These are phyloP conservation scores for Epichloe brachyelytri DNA, from an alignment of 2,329 filamentous ascomycete genomes.

Conservation along the genomic window DNA sequence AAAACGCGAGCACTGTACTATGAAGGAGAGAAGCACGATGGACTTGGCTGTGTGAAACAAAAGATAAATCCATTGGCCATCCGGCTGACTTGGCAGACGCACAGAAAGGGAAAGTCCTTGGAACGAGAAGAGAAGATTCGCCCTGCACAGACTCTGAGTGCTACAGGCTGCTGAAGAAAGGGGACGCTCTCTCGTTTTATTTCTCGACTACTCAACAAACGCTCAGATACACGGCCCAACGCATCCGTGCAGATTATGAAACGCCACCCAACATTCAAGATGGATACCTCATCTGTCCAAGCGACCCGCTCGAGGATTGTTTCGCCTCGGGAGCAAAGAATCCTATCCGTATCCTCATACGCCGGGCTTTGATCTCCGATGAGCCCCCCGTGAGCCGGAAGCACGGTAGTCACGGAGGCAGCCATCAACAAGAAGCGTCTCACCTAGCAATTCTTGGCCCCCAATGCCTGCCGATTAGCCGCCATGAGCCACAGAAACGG, in stretches of 20 bases:
- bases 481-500: neutral
- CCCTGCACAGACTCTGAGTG: neutral
- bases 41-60: neutral
- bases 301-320: neutral
- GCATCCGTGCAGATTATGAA: slow-evolving; percentile 1
- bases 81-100: too few relatives aligned
- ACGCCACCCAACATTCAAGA: neutral
- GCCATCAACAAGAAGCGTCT: slow-evolving; percentile 1
- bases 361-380: too few relatives aligned
- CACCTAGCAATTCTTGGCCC: neutral
- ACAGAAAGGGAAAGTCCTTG: neutral
- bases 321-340: neutral
- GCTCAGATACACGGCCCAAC: neutral
- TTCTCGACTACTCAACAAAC: neutral
- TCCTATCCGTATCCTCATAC: neutral
- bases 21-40: too few relatives aligned
- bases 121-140: neutral
- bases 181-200: neutral
- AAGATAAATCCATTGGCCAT: neutral
- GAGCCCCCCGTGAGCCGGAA: neutral
- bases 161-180: neutral
- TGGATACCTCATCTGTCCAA: neutral
- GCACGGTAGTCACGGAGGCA: neutral
- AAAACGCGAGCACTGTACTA: too few relatives aligned
- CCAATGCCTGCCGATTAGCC: neutral